These are phyloP conservation scores for Avena insularis DNA, from an alignment of 176 grass and related monocot species.

Conservation along the genomic window DNA sequence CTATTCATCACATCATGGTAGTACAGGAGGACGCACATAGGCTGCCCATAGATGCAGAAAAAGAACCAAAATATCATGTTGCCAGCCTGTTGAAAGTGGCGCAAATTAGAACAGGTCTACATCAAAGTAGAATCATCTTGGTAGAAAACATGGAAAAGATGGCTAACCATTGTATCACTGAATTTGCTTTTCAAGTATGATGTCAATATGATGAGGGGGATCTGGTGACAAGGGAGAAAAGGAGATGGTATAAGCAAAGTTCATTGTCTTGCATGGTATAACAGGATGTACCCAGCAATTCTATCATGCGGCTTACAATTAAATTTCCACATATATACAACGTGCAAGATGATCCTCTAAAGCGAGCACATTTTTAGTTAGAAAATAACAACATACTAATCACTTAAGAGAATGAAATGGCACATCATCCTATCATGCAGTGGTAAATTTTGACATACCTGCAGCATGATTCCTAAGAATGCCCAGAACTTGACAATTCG, in stretches of 20 bases:
- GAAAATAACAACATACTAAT: neutral
- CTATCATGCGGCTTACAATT: neutral
- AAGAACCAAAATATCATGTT: slow-evolving; percentile 99
- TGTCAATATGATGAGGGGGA: slow-evolving; percentile 88
- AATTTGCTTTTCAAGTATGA: slow-evolving; percentile 90
- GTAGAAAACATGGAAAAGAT: slow-evolving; percentile 1
- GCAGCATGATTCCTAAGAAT: slow-evolving; percentile 93
- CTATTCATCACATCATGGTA: slow-evolving; percentile 99
- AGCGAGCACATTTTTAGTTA: neutral
- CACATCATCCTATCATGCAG: neutral
- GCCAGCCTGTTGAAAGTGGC: slow-evolving; percentile 64
- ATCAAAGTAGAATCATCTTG: neutral
- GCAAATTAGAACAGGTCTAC: slow-evolving; percentile 35
- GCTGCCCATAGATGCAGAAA: slow-evolving; percentile 94
- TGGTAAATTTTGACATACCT: slow-evolving; percentile 54
- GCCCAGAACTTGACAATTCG: slow-evolving; percentile 95
- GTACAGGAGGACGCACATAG: slow-evolving; percentile 94
- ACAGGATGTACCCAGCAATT: neutral
- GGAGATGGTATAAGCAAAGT: slow-evolving; percentile 29
- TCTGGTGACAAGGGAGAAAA: slow-evolving; percentile 47
- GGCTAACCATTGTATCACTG: slow-evolving; percentile 78
- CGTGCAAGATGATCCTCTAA: neutral
- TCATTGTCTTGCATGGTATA: neutral
- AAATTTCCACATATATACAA: neutral
- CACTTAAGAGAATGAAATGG: neutral